Base-by-base conservation (phyloP, 768 basidiomycete genomes). In the Podaxis pistillaris region DNA sequence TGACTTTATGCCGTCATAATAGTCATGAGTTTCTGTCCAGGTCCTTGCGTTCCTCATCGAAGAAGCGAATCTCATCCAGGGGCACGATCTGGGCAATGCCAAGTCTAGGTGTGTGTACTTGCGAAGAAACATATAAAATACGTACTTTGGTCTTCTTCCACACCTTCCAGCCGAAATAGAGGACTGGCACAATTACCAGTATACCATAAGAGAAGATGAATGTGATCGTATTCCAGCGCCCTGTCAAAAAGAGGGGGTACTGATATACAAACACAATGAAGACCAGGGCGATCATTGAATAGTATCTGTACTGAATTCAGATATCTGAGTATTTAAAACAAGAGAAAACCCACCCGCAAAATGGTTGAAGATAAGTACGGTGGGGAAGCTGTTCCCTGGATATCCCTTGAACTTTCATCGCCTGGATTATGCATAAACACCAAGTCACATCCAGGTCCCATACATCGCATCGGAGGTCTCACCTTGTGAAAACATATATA, bases 131-230 rank as follows among this genome's bases (percentile, higher is more conserved):
- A 15, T 17, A 4, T 8, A 12, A 15, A 9, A 58, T 46, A 66
- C 74, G 56, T 56, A 81, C 82, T 68, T 76, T 63, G 33, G 80
- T 79, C 56, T 70, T 71, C 60, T 75, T 71, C 54, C 73, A 66
- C 24, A 81, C 40, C 66, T 83, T 83, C 80, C 81, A 83, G 56
- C 70, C 73, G 0, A 81, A 53, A 66, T 80, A 84, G 5, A 82
- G 72, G 1, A 79, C 62, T 1, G 81, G 81, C 5, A 78, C 70
- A 44, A 81, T 63, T 0, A 71, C 76, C 41, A 82, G 72, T 79
- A 79, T 80, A 11, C 75, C 71, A 56, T 83, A 83, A 1, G 80
- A 82, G 65, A 83, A 84, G 24, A 82, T 66, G 73, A 83, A 84
- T 12, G 76, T 76, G 5, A 80, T 75, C 7, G 78, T 66, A 58